Percentiles rank a stretch among this genome's conserved stretches.
Evolutionary conservation across 306 rosid genomes (phyloP).

Genomic region (Vicia faba): DNA sequence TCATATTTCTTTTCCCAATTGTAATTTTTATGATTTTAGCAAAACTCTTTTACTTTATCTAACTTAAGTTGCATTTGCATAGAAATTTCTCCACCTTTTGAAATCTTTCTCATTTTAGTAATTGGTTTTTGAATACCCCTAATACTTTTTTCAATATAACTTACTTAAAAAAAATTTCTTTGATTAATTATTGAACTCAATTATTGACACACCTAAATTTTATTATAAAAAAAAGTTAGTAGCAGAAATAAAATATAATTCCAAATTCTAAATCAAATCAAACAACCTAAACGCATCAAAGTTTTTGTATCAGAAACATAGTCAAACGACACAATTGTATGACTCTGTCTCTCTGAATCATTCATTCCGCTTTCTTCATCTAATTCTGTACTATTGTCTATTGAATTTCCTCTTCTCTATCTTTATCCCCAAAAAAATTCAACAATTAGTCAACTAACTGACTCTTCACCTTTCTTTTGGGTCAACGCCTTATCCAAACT

Average conservation of each 20-base stretch:
- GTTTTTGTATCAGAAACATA: background rate
- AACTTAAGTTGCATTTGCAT: too few relatives aligned
- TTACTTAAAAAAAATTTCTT: too few relatives aligned
- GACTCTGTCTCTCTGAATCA: background rate
- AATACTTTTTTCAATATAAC: too few relatives aligned
- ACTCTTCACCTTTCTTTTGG: background rate
- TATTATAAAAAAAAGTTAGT: background rate
- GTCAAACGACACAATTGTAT: constrained; percentile 24
- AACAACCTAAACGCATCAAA: background rate
- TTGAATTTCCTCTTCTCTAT: background rate
- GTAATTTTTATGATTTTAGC: too few relatives aligned
- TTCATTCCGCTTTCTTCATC: background rate
- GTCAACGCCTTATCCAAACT: constrained; percentile 56
- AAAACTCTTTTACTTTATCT: too few relatives aligned
- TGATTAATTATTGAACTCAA: constrained; percentile 18
- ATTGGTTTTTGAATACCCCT: too few relatives aligned
- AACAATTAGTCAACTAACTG: background rate
- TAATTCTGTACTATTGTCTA: background rate
- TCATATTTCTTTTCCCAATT: too few relatives aligned
- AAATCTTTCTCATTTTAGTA: too few relatives aligned
- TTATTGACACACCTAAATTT: background rate
- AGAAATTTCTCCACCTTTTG: too few relatives aligned
- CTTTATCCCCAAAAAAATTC: background rate
- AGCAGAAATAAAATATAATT: background rate
- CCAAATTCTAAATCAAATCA: constrained; percentile 1